These are phyloP conservation scores for Rostrohypoxylon terebratum DNA, from an alignment of 495 filamentous ascomycete genomes.

Conservation along the genomic window DNA sequence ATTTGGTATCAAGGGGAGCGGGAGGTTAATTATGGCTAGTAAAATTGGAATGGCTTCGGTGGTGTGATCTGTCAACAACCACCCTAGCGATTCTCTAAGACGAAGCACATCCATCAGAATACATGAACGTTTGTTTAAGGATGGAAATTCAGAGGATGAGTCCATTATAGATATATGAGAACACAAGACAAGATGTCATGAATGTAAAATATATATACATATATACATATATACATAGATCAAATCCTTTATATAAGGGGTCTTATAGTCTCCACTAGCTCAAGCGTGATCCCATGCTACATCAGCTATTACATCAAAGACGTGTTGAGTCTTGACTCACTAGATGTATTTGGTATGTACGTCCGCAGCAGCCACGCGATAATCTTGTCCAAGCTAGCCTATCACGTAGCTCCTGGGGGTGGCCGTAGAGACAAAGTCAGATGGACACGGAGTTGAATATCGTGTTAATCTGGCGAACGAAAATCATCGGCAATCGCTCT, in stretches of 20 bases:
- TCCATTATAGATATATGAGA: no score
- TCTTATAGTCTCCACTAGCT: neutral
- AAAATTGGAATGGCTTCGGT: neutral
- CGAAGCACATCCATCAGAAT: neutral
- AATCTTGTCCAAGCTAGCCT: no score
- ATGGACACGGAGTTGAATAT: conserved; percentile 11
- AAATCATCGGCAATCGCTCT: conserved; percentile 21
- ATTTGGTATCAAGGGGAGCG: neutral
- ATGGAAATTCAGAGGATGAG: no score
- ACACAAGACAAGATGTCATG: no score
- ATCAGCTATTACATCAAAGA: neutral
- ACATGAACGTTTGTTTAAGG: neutral
- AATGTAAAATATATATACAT: no score
- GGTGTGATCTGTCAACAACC: neutral
- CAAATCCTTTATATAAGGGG: no score
- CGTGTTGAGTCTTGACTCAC: no score
- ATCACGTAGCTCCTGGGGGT: neutral
- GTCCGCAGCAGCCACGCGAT: no score
- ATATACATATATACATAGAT: no score
- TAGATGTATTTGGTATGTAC: no score
- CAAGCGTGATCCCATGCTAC: neutral
- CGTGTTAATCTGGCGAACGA: conserved; percentile 13
- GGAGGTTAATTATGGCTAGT: neutral
- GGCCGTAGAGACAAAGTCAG: neutral
- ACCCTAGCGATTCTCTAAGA: no score